Conservation (phyloP, 345 rosid genomes). For the Lepidium didymum region DNA sequence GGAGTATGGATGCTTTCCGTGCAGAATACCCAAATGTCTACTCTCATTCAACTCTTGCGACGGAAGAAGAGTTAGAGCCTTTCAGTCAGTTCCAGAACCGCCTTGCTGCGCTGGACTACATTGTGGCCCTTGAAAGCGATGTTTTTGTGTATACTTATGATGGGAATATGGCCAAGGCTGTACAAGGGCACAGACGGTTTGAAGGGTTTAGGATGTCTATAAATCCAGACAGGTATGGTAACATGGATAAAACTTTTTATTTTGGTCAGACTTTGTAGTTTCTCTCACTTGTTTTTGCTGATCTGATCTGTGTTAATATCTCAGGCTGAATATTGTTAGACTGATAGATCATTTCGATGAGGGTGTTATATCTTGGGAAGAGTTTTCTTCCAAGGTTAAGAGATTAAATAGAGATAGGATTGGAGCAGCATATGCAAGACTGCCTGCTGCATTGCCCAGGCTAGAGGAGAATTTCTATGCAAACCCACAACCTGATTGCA, state of each 20-base stretch:
- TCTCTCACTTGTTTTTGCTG: not conserved
- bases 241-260: not conserved
- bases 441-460: constrained; percentile 58
- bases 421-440: constrained; percentile 69
- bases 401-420: constrained; percentile 54
- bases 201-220: constrained; percentile 83
- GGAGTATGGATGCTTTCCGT: constrained; percentile 66
- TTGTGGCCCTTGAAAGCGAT: constrained; percentile 85
- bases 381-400: constrained; percentile 64
- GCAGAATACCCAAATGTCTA: constrained; percentile 80
- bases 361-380: constrained; percentile 59
- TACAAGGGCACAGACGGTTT: constrained; percentile 84
- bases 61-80: constrained; percentile 72
- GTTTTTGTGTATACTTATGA: constrained; percentile 90
- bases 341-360: constrained; percentile 67
- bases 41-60: constrained; percentile 70
- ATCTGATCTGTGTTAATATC: constrained; percentile 7
- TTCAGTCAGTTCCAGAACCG: constrained; percentile 76
- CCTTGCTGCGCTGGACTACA: constrained; percentile 87
- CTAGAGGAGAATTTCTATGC: constrained; percentile 87
- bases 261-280: not conserved
- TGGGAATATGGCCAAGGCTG: constrained; percentile 98
- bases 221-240: constrained; percentile 67
- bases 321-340: constrained; percentile 61
- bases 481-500: constrained; percentile 84